phyloP scores from a whole-genome alignment of 176 grass and related monocot species.

The Bromus sterilis region DNA sequence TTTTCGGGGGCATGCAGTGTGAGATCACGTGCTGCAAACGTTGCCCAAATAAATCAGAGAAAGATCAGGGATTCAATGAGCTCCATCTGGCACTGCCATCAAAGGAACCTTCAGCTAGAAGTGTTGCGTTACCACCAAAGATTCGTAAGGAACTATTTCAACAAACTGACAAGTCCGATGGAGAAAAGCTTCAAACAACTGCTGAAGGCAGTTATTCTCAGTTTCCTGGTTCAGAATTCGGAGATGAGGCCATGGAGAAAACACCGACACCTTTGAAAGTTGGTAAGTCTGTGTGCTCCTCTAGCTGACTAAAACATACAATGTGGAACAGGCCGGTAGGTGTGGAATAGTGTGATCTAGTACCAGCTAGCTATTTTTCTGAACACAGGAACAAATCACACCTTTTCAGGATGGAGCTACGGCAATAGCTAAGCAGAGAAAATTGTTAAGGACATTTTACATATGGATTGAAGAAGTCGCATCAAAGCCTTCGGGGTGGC shows the following conservation, averaged over 20 bases:
- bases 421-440: conserved; percentile 13
- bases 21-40: conserved; percentile 32
- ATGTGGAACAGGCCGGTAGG: neutral
- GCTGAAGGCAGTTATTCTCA: neutral
- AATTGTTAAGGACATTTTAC: neutral
- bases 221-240: conserved; percentile 17
- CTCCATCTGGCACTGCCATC: conserved; percentile 54
- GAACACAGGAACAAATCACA: neutral
- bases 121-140: conserved; percentile 2
- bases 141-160: conserved; percentile 5
- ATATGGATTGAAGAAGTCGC: conserved; percentile 14
- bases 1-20: conserved; percentile 39
- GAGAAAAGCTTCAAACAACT: neutral
- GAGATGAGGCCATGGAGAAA: neutral
- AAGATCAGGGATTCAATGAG: conserved; percentile 23
- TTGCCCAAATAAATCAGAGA: conserved; percentile 28
- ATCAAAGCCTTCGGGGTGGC: conserved; percentile 1
- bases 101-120: conserved; percentile 28
- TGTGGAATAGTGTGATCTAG: neutral
- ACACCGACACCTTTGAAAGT: conserved; percentile 17
- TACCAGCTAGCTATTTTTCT: neutral
- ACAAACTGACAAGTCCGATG: neutral
- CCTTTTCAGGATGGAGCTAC: neutral
- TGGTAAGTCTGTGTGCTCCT: conserved; percentile 28
- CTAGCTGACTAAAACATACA: conserved; percentile 4